Conservation (phyloP, 2,329 filamentous ascomycete species). For the Proliferodiscus dingleyae region DNA sequence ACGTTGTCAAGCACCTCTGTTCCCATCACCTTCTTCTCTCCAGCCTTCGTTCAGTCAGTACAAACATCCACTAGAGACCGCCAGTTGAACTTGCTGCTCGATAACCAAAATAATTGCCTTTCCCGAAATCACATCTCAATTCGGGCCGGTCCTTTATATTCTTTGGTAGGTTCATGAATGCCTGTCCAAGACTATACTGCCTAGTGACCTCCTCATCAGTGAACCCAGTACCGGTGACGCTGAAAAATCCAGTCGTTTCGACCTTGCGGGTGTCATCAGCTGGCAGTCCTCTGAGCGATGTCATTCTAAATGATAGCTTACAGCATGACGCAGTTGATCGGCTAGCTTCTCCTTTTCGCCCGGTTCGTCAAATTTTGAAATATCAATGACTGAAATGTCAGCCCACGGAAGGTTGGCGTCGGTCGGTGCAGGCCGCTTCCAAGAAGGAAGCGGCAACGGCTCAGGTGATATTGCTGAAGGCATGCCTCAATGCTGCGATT, state of each 20-base stretch:
- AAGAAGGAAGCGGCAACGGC: constrained; percentile 16
- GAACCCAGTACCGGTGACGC: constrained; percentile 55
- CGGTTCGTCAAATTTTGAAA: constrained; percentile 41
- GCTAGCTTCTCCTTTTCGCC: constrained; percentile 45
- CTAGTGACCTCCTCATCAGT: constrained; percentile 51
- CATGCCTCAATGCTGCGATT: neutral
- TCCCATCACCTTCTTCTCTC: constrained; percentile 20
- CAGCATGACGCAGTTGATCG: constrained; percentile 46
- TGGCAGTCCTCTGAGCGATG: constrained; percentile 24
- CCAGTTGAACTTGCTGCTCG: constrained; percentile 26
- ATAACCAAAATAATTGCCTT: constrained; percentile 52
- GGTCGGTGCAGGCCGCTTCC: constrained; percentile 30
- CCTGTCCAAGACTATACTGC: constrained; percentile 54
- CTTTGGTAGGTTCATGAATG: constrained; percentile 49
- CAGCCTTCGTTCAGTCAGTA: neutral
- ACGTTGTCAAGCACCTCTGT: constrained; percentile 47
- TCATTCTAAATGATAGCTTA: constrained; percentile 17
- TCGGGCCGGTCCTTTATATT: constrained; percentile 55
- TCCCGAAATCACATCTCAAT: constrained; percentile 40
- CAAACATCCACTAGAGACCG: too few species aligned
- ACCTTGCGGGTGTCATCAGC: constrained; percentile 17
- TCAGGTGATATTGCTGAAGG: constrained; percentile 9
- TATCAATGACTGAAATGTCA: constrained; percentile 47
- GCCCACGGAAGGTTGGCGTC: constrained; percentile 35
- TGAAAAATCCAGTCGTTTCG: constrained; percentile 50